phyloP scores from a whole-genome alignment of 2,329 filamentous ascomycete species.

The Torrubiella hemipterigena region DNA sequence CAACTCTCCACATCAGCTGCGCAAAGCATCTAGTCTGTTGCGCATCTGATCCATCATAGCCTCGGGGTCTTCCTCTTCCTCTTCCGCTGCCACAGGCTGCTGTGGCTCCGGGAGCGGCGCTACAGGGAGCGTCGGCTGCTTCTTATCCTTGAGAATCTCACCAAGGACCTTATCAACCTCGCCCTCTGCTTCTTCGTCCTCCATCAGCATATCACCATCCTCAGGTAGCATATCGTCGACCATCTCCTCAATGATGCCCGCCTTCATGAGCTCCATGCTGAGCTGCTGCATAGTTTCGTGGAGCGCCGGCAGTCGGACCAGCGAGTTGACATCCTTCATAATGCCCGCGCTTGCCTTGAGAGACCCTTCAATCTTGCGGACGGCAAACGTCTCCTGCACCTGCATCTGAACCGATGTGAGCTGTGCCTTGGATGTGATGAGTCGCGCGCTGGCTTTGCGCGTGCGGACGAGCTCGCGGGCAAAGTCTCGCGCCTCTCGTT shows the following conservation, averaged over 20 bases:
- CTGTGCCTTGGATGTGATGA: constrained; percentile 83
- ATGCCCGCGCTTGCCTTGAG: constrained; percentile 79
- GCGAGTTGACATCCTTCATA: constrained; percentile 90
- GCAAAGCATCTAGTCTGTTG: constrained; percentile 76
- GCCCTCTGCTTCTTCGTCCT: constrained; percentile 61
- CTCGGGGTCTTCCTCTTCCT: constrained; percentile 78
- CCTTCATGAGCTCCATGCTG: constrained; percentile 78
- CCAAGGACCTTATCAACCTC: constrained; percentile 91
- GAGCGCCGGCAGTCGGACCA: constrained; percentile 75
- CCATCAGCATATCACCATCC: constrained; percentile 58
- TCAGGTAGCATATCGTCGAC: constrained; percentile 75
- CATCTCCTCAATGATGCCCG: constrained; percentile 97
- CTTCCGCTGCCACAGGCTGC: constrained; percentile 43
- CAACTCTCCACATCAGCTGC: constrained; percentile 49
- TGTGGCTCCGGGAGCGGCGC: constrained; percentile 44
- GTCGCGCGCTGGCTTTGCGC: constrained; percentile 60
- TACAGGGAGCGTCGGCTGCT: constrained; percentile 34
- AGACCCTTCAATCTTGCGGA: constrained; percentile 90
- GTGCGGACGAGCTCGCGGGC: constrained; percentile 77
- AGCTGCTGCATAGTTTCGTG: constrained; percentile 83
- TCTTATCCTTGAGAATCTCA: constrained; percentile 76
- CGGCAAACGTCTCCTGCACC: constrained; percentile 89
- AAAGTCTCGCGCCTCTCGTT: constrained; percentile 74
- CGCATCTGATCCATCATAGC: constrained; percentile 92
- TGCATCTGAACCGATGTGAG: constrained; percentile 92